These are phyloP conservation scores for Colletotrichum filicis DNA, from an alignment of 2,329 filamentous ascomycete genomes.

Conservation along the genomic window DNA sequence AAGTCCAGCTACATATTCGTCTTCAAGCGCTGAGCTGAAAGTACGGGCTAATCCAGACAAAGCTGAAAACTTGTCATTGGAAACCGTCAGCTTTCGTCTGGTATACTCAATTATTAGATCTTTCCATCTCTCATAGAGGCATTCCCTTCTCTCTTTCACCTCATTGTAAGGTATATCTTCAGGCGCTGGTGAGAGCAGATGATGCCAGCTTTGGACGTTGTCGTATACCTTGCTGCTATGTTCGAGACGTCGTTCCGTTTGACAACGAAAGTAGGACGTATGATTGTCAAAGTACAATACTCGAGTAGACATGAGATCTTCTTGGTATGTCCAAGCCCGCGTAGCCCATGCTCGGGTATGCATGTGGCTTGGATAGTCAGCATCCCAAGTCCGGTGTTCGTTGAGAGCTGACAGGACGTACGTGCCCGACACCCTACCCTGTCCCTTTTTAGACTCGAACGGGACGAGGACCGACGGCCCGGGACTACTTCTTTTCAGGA, in stretches of 20 bases:
- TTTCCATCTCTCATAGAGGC: neutral
- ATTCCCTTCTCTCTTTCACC: neutral
- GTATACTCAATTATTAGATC: neutral
- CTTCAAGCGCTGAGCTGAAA: neutral
- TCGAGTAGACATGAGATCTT: neutral
- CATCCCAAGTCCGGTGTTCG: neutral
- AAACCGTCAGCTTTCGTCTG: neutral
- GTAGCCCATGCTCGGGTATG: neutral
- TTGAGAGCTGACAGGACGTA: neutral
- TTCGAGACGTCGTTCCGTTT: neutral
- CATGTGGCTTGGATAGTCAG: neutral
- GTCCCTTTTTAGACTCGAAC: neutral
- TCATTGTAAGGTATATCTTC: neutral
- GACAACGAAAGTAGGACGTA: neutral
- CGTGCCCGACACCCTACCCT: neutral
- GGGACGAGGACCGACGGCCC: neutral
- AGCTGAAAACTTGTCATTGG: neutral
- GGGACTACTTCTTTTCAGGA: neutral
- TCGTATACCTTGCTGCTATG: neutral
- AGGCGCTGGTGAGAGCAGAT: neutral
- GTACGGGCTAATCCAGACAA: neutral
- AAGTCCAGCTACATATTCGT: neutral
- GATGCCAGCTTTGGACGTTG: neutral
- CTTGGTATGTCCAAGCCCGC: neutral
- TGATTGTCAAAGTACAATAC: neutral